Conservation (phyloP, 441 rosid genomes). For the Flueggea neowawraea region DNA sequence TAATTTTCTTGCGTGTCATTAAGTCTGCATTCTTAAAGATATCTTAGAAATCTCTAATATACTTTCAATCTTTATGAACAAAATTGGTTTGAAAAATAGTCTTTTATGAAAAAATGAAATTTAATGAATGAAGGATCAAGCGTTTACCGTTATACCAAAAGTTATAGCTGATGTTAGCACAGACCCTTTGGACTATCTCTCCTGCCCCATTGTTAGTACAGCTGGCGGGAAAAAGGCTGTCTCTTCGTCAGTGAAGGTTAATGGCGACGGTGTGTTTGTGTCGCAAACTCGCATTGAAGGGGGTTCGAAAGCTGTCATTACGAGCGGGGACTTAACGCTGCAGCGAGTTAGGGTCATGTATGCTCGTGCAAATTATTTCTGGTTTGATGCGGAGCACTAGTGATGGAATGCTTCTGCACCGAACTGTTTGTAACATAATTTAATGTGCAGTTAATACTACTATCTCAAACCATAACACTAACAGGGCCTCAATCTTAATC, state of each 20-base stretch:
- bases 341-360: constrained; percentile 90
- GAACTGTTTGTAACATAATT: constrained; percentile 13
- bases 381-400: constrained; percentile 72
- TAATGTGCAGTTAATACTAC: too few relatives aligned
- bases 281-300: constrained; percentile 87
- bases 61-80: too few relatives aligned
- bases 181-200: constrained; percentile 80
- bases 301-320: constrained; percentile 83
- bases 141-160: too few relatives aligned
- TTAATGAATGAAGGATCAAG: too few relatives aligned
- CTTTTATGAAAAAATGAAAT: too few relatives aligned
- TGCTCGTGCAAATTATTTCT: constrained; percentile 71
- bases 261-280: constrained; percentile 58
- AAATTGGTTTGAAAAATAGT: too few relatives aligned
- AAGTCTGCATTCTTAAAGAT: too few relatives aligned
- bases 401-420: constrained; percentile 7
- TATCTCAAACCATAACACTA: too few relatives aligned
- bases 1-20: too few relatives aligned
- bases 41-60: too few relatives aligned
- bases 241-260: constrained; percentile 32
- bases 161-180: too few relatives aligned
- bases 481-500: too few relatives aligned
- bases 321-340: constrained; percentile 74
- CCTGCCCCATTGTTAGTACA: constrained; percentile 82
- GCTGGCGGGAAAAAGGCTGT: constrained; percentile 39